Conservation (phyloP, 805 yeast species). For the Pichia occidentalis region DNA sequence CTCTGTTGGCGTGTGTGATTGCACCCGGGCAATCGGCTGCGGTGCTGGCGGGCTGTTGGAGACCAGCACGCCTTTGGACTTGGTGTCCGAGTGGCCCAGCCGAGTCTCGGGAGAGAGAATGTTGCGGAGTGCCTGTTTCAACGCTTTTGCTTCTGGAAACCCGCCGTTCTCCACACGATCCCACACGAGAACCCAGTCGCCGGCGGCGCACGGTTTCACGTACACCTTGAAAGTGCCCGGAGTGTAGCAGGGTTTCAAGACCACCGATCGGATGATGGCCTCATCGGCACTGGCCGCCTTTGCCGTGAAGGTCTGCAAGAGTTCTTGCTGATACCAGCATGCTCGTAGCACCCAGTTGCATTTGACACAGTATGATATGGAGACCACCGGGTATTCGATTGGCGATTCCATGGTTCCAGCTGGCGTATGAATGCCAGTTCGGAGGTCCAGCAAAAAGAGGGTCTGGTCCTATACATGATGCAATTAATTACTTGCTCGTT, state of each 20-base stretch:
- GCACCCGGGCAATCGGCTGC: background rate
- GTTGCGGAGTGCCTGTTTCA: slow-evolving; percentile 63
- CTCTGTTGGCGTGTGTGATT: slow-evolving; percentile 5
- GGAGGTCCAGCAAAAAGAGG: too few species aligned
- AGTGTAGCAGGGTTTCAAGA: slow-evolving; percentile 38
- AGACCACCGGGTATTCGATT: slow-evolving; percentile 47
- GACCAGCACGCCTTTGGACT: slow-evolving; percentile 3
- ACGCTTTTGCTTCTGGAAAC: slow-evolving; percentile 78
- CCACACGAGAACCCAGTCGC: slow-evolving; percentile 42
- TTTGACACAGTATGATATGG: slow-evolving; percentile 69
- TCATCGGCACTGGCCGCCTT: slow-evolving; percentile 24
- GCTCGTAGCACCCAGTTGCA: slow-evolving; percentile 90
- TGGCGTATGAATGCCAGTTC: too few species aligned
- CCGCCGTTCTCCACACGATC: slow-evolving; percentile 61
- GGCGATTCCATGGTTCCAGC: slow-evolving; percentile 11
- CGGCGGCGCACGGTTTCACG: slow-evolving; percentile 31
- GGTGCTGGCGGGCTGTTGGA: background rate
- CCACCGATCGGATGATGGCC: slow-evolving; percentile 43
- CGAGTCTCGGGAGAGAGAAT: slow-evolving; percentile 44
- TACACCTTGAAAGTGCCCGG: slow-evolving; percentile 58
- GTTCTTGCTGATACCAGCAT: slow-evolving; percentile 80
- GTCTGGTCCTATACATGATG: too few species aligned
- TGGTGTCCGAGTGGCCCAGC: slow-evolving; percentile 61
- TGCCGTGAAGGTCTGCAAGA: slow-evolving; percentile 64
- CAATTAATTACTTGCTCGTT: too few species aligned